Evolutionary conservation across 371 early-diverging fungal species (phyloP).

Genomic region (Lichtheimia corymbifera): DNA sequence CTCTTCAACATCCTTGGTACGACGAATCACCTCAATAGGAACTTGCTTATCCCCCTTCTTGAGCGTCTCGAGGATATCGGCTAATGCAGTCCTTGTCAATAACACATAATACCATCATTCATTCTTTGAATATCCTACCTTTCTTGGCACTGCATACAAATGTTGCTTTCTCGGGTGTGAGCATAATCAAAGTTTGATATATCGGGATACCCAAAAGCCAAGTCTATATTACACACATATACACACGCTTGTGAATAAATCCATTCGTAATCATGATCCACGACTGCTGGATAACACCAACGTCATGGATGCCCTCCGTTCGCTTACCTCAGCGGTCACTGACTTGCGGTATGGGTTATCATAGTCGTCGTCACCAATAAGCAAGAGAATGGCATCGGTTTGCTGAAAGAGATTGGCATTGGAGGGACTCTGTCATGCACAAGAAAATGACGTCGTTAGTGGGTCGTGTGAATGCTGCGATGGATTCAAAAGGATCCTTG

Average conservation of each 20-base stretch:
- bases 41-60: constrained; percentile 58
- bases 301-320: neutral
- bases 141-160: constrained; percentile 85
- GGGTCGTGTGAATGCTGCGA: too few species aligned
- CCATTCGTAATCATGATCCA: neutral
- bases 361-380: constrained; percentile 66
- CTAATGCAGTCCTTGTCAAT: constrained; percentile 13
- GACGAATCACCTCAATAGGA: constrained; percentile 73
- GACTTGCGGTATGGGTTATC: constrained; percentile 73
- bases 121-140: constrained; percentile 37
- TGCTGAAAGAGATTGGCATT: constrained; percentile 55
- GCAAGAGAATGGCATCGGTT: constrained; percentile 61
- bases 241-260: constrained; percentile 5
- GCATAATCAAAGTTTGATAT: constrained; percentile 81
- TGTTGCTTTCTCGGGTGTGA: constrained; percentile 76
- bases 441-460: constrained; percentile 1
- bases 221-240: constrained; percentile 52
- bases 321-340: constrained; percentile 61
- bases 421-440: constrained; percentile 30
- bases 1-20: constrained; percentile 73
- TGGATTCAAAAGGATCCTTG: too few species aligned
- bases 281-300: neutral
- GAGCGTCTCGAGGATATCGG: constrained; percentile 39
- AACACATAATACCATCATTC: neutral
- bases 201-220: constrained; percentile 97